Evolutionary conservation across 2,329 filamentous ascomycete species (phyloP).

Genomic region (Neopestalotiopsis rosae): DNA sequence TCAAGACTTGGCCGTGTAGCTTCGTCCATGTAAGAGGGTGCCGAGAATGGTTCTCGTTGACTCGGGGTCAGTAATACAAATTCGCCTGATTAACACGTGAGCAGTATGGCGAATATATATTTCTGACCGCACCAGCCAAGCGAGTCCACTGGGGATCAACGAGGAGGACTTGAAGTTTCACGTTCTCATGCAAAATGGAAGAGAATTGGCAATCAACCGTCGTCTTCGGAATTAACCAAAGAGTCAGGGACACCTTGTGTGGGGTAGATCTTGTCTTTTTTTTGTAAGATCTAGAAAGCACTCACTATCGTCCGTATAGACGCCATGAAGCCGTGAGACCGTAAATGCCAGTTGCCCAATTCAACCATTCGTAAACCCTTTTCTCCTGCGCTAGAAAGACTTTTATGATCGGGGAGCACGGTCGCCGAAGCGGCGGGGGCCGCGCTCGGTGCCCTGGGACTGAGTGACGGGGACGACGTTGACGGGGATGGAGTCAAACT

Average conservation of each 20-base stretch:
- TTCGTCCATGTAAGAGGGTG: neutral
- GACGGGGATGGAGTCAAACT: conserved; percentile 98
- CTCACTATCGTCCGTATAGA: conserved; percentile 63
- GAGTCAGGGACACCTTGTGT: conserved; percentile 91
- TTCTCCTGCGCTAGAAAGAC: neutral
- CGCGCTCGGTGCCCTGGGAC: conserved; percentile 82
- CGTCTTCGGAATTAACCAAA: conserved; percentile 64
- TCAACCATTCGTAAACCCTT: conserved; percentile 30
- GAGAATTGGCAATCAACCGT: conserved; percentile 90
- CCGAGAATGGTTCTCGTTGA: neutral
- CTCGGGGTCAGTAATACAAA: neutral
- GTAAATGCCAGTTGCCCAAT: conserved; percentile 49
- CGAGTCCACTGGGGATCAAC: neutral
- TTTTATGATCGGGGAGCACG: conserved; percentile 46
- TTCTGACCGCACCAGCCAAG: too few relatives aligned
- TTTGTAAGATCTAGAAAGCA: conserved; percentile 62
- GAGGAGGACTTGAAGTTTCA: neutral
- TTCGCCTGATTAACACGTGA: too few relatives aligned
- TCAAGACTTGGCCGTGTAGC: neutral
- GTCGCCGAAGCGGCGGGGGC: conserved; percentile 75
- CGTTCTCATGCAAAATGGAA: conserved; percentile 5
- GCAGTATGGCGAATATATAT: too few relatives aligned
- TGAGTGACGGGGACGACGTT: conserved; percentile 92
- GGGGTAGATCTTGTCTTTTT: conserved; percentile 58
- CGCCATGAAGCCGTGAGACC: conserved; percentile 55